These are phyloP conservation scores for Diplotaxis tenuifolia DNA, from an alignment of 345 rosid species.

Conservation along the genomic window DNA sequence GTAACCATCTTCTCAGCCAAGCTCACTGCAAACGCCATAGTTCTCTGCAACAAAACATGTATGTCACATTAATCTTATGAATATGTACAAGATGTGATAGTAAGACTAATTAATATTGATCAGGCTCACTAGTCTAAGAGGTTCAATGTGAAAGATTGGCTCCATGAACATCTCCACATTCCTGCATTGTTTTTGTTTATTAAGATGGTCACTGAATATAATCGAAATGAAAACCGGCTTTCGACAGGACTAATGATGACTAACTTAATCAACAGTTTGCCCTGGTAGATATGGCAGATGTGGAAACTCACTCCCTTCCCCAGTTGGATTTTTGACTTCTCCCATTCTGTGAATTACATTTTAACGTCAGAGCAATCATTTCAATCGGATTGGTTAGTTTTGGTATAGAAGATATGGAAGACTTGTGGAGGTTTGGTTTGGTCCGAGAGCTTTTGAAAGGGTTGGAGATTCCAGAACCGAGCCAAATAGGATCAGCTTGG, in stretches of 20 bases:
- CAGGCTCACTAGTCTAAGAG: constrained; percentile 54
- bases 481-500: neutral
- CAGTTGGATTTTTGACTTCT: constrained; percentile 46
- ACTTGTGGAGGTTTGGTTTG: neutral
- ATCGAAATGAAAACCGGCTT: neutral
- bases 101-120: neutral
- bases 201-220: neutral
- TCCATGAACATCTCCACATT: constrained; percentile 82
- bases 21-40: constrained; percentile 34
- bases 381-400: neutral
- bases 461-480: neutral
- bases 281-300: constrained; percentile 63
- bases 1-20: constrained; percentile 39
- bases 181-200: constrained; percentile 40
- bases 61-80: neutral
- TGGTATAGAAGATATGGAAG: neutral
- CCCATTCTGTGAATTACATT: constrained; percentile 57
- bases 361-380: neutral
- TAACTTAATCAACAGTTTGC: constrained; percentile 64
- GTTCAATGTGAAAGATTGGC: constrained; percentile 61
- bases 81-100: neutral
- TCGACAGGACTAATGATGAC: neutral
- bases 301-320: constrained; percentile 79
- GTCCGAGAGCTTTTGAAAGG: neutral
- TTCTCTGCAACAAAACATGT: constrained; percentile 40